Conservation (phyloP, 2,329 filamentous ascomycete species). For the Didymella exigua region DNA sequence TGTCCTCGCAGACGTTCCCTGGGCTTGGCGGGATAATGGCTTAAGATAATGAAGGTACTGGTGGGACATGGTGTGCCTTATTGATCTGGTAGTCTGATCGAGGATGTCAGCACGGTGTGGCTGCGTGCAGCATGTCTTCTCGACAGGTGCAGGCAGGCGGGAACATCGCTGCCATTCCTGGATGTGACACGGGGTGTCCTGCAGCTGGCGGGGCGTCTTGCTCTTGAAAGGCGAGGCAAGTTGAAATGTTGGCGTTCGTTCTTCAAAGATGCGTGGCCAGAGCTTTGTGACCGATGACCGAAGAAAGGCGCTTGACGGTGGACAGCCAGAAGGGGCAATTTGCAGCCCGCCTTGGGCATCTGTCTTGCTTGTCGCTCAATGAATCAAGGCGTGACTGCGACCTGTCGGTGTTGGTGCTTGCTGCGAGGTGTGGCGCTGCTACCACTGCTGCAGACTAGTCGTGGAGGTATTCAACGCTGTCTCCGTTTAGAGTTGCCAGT, state of each 20-base stretch:
- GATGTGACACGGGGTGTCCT: conserved; percentile 6
- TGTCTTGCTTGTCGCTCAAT: neutral
- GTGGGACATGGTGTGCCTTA: neutral
- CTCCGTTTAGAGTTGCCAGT: neutral
- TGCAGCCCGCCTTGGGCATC: conserved; percentile 1
- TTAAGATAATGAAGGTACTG: neutral
- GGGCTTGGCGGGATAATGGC: neutral
- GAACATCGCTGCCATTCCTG: conserved; percentile 1
- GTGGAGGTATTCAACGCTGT: neutral
- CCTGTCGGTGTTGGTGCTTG: neutral
- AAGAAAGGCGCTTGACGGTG: conserved; percentile 5
- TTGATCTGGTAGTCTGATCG: neutral
- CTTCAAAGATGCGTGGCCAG: neutral
- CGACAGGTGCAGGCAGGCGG: neutral
- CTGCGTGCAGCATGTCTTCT: neutral
- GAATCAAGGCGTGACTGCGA: neutral
- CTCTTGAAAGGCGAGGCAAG: neutral
- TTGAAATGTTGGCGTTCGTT: neutral
- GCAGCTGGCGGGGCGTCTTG: conserved; percentile 12
- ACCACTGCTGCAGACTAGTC: neutral
- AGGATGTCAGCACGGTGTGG: neutral
- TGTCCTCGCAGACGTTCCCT: neutral
- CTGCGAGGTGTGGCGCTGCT: neutral
- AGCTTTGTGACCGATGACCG: conserved; percentile 5
- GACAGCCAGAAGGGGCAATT: conserved; percentile 1